These are phyloP conservation scores for Entamoeba dispar DNA, from an alignment of 208 protist genomes.

Conservation along the genomic window DNA sequence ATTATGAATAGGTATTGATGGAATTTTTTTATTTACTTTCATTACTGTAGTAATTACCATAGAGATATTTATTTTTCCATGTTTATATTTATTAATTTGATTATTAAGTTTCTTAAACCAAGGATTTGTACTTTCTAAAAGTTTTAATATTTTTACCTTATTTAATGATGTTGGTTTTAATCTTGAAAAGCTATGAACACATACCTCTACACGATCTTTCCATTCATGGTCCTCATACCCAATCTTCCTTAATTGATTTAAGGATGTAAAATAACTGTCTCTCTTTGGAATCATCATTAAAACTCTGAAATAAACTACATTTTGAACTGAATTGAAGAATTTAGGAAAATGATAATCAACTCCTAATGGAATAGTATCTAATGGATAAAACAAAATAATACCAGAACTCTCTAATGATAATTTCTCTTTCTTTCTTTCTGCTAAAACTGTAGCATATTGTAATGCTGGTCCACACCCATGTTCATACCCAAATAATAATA, in stretches of 20 bases:
- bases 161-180: not conserved
- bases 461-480: not conserved
- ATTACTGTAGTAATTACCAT: not conserved
- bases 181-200: not conserved
- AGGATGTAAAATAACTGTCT: not conserved
- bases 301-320: not conserved
- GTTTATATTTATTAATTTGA: not conserved
- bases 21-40: not conserved
- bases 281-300: not conserved
- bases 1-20: not conserved
- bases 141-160: not conserved
- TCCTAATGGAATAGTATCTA: not conserved
- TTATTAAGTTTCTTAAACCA: not conserved
- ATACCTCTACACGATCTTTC: not conserved
- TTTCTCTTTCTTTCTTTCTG: not conserved
- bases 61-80: not conserved
- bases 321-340: not conserved
- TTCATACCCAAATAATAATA: not conserved
- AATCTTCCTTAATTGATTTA: not conserved
- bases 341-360: not conserved
- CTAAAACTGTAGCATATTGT: not conserved
- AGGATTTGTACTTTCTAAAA: not conserved
- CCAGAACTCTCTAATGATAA: not conserved
- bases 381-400: not conserved
- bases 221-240: not conserved